phyloP scores from a whole-genome alignment of 768 basidiomycete species.

The Sistotremastrum niveocremeum region DNA sequence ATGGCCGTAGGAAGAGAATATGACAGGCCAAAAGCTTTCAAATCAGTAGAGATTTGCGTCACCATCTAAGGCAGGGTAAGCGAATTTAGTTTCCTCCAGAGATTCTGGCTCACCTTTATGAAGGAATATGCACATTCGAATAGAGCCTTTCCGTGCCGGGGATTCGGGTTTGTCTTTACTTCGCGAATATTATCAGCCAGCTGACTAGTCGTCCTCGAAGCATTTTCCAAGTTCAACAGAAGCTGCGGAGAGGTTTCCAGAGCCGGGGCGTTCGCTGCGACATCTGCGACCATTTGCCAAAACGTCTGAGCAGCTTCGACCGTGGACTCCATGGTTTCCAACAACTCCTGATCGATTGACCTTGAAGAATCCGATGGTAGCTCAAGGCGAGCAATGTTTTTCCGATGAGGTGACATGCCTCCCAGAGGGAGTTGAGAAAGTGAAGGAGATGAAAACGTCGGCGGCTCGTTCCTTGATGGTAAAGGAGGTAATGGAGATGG shows the following conservation, averaged over 20 bases:
- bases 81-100: not conserved
- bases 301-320: conserved; percentile 69
- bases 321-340: conserved; percentile 66
- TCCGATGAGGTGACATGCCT: conserved; percentile 20
- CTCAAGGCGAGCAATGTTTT: conserved; percentile 29
- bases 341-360: conserved; percentile 63
- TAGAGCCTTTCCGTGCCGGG: conserved; percentile 44
- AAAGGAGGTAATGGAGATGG: conserved; percentile 24
- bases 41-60: conserved; percentile 57
- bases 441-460: conserved; percentile 25
- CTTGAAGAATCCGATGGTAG: conserved; percentile 41
- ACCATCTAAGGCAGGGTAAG: conserved; percentile 37
- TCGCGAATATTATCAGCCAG: conserved; percentile 45
- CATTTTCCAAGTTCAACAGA: conserved; percentile 41
- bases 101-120: conserved; percentile 47
- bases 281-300: conserved; percentile 70
- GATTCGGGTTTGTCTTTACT: conserved; percentile 42
- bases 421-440: conserved; percentile 13
- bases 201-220: conserved; percentile 49
- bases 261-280: conserved; percentile 26
- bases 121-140: conserved; percentile 72
- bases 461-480: conserved; percentile 16
- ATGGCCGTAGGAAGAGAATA: conserved; percentile 47
- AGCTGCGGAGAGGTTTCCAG: conserved; percentile 29
- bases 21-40: conserved; percentile 48